phyloP scores from a whole-genome alignment of 2,329 filamentous ascomycete genomes.

The Cladosporium sp. region DNA sequence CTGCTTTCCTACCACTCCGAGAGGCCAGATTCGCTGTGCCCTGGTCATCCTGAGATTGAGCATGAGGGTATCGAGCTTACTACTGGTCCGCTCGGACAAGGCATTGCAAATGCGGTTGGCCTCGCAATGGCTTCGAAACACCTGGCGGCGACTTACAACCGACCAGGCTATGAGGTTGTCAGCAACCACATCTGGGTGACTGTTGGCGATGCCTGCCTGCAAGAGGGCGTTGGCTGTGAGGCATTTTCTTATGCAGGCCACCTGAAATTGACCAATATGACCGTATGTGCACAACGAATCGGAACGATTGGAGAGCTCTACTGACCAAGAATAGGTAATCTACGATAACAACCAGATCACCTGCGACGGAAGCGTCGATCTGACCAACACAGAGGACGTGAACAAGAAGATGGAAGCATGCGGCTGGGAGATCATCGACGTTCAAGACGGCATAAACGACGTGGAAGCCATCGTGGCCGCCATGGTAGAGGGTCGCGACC shows the following conservation, averaged over 20 bases:
- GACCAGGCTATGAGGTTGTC: conserved; percentile 49
- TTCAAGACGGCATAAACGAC: conserved; percentile 56
- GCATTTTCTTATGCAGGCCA: conserved; percentile 59
- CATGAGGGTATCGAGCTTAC: conserved; percentile 60
- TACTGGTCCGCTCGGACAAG: conserved; percentile 60
- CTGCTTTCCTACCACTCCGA: conserved; percentile 56
- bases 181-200: conserved; percentile 58
- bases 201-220: conserved; percentile 59
- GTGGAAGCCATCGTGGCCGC: conserved; percentile 52
- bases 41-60: conserved; percentile 56
- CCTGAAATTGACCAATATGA: conserved; percentile 56
- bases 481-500: conserved; percentile 40
- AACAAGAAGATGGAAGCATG: conserved; percentile 59
- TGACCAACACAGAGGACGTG: conserved; percentile 56
- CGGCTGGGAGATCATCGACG: conserved; percentile 57
- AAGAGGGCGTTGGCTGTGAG: conserved; percentile 60
- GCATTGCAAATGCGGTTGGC: conserved; percentile 61
- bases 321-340: conserved; percentile 33
- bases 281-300: conserved; percentile 34
- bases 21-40: conserved; percentile 51
- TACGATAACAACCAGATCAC: conserved; percentile 64
- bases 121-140: conserved; percentile 60
- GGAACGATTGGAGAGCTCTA: neutral
- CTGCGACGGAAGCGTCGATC: conserved; percentile 58
- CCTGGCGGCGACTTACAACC: conserved; percentile 56